phyloP scores from a whole-genome alignment of 176 grass and related monocot genomes.

The Aegilops tauschii region DNA sequence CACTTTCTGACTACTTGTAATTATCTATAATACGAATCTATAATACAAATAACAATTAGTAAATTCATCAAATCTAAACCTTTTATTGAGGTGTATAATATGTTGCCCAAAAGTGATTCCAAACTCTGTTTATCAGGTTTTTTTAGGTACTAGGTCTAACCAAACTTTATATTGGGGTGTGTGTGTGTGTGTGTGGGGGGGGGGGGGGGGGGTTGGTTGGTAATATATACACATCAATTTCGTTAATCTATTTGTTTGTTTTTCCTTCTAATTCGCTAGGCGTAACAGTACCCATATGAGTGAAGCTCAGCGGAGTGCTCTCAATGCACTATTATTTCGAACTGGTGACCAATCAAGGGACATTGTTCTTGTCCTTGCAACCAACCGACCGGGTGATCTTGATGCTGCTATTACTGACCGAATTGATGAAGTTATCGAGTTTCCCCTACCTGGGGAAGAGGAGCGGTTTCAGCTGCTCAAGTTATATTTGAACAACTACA shows the following conservation, averaged over 20 bases:
- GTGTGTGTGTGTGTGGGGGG: too few species aligned
- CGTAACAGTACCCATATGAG: constrained; percentile 87
- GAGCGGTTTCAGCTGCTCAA: constrained; percentile 81
- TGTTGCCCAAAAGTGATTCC: neutral
- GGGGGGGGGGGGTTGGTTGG: too few species aligned
- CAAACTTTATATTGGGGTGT: neutral
- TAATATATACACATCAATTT: neutral
- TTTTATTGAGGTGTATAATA: constrained; percentile 12
- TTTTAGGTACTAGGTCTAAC: neutral
- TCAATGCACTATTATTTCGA: constrained; percentile 93
- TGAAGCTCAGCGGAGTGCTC: constrained; percentile 85
- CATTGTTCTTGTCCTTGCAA: constrained; percentile 81
- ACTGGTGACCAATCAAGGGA: constrained; percentile 94
- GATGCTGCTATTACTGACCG: constrained; percentile 89
- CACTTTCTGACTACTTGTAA: neutral
- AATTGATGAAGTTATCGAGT: constrained; percentile 94
- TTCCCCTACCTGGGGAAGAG: constrained; percentile 74
- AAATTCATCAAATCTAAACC: neutral
- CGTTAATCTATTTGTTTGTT: constrained; percentile 26
- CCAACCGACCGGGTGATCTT: constrained; percentile 89
- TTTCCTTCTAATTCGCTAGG: constrained; percentile 45
- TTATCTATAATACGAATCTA: neutral
- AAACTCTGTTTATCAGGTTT: neutral
- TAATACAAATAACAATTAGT: neutral
- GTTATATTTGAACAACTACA: constrained; percentile 76